phyloP scores from a whole-genome alignment of 768 basidiomycete genomes.

The Kwoniella botswanensis region DNA sequence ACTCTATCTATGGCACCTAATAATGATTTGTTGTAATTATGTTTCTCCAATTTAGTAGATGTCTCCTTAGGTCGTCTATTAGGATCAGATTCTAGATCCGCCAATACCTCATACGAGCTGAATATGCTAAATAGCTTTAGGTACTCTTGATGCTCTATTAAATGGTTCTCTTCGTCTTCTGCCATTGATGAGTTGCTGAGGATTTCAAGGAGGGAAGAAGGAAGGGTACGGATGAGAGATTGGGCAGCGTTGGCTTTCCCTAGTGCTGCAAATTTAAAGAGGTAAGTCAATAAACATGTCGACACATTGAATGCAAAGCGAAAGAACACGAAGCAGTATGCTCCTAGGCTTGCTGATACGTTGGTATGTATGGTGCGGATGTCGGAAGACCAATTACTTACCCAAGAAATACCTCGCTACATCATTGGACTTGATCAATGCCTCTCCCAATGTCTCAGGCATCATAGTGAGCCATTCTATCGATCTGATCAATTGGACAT shows the following conservation, averaged over 20 bases:
- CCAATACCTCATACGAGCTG: conserved; percentile 43
- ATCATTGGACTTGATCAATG: conserved; percentile 83
- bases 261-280: conserved; percentile 62
- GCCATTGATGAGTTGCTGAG: conserved; percentile 4
- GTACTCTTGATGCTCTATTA: conserved; percentile 48
- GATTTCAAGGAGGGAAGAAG: conserved; percentile 38
- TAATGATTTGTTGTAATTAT: conserved; percentile 53
- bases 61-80: conserved; percentile 44
- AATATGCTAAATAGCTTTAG: conserved; percentile 47
- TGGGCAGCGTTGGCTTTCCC: conserved; percentile 73
- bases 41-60: conserved; percentile 54
- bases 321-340: too few relatives aligned
- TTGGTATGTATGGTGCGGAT: too few relatives aligned
- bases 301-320: too few relatives aligned
- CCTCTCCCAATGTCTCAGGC: conserved; percentile 73
- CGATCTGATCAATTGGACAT: conserved; percentile 71
- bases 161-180: conserved; percentile 36
- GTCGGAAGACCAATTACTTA: conserved; percentile 57
- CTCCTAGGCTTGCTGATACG: too few relatives aligned
- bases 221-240: conserved; percentile 50
- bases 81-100: conserved; percentile 36
- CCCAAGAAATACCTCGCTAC: conserved; percentile 89
- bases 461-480: conserved; percentile 92
- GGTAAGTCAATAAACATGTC: too few relatives aligned
- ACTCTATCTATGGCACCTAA: conserved; percentile 8